phyloP scores from a whole-genome alignment of 176 grass and related monocot genomes.

The Triticum aestivum region IWGSC_CS_RefSeq_v2.1 NC_057799.1:483278720-483279219 shows the following conservation, averaged over 20 bases:
- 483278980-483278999: conserved; percentile 49
- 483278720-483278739: conserved; percentile 47
- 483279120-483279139: conserved; percentile 66
- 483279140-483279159: conserved; percentile 59
- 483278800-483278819: conserved; percentile 77
- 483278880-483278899: conserved; percentile 58
- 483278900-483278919: conserved; percentile 35
- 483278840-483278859: conserved; percentile 37
- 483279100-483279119: conserved; percentile 67
- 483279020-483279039: conserved; percentile 63
- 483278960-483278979: conserved; percentile 47
- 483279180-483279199: conserved; percentile 55
- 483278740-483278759: conserved; percentile 42
- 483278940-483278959: conserved; percentile 61
- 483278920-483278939: conserved; percentile 49
- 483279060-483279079: conserved; percentile 55
- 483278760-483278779: conserved; percentile 47
- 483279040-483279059: conserved; percentile 62
- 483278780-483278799: conserved; percentile 49
- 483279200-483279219: conserved; percentile 34
- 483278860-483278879: conserved; percentile 61
- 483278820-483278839: conserved; percentile 58
- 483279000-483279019: conserved; percentile 80
- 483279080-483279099: conserved; percentile 60
- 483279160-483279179: conserved; percentile 56